Conservation (phyloP, 768 basidiomycete genomes). For the Amanita brunnescens region DNA sequence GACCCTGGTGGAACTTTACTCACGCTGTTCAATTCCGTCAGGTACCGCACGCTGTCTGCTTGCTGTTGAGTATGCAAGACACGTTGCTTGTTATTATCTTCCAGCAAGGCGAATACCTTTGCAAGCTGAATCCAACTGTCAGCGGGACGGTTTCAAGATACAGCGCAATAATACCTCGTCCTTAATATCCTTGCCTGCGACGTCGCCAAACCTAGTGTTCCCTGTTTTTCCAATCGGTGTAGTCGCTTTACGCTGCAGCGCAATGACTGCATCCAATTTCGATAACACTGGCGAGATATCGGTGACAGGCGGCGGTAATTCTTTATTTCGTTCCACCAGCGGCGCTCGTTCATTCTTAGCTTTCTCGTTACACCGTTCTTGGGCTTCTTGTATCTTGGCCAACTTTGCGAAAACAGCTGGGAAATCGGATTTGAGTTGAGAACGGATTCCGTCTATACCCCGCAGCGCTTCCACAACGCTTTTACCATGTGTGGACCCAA, state of each 20-base stretch:
- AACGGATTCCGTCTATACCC: slow-evolving; percentile 31
- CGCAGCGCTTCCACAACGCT: slow-evolving; percentile 16
- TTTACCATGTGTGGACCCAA: background rate
- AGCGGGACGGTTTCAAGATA: background rate
- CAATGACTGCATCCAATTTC: slow-evolving; percentile 5
- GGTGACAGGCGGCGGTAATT: background rate
- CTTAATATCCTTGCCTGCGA: slow-evolving; percentile 5
- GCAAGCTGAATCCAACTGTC: slow-evolving; percentile 22
- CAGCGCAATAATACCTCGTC: slow-evolving; percentile 8
- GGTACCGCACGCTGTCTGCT: slow-evolving; percentile 65
- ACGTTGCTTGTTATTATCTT: slow-evolving; percentile 38
- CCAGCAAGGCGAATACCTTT: slow-evolving; percentile 40
- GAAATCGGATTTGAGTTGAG: slow-evolving; percentile 29
- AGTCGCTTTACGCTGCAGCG: slow-evolving; percentile 13
- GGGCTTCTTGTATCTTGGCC: slow-evolving; percentile 19
- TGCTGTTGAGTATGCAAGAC: slow-evolving; percentile 52
- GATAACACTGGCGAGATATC: slow-evolving; percentile 4
- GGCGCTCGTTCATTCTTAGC: slow-evolving; percentile 4
- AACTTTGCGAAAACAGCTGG: slow-evolving; percentile 27
- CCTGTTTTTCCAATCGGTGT: slow-evolving; percentile 8
- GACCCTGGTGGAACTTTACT: slow-evolving; percentile 12
- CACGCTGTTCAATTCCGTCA: slow-evolving; percentile 69
- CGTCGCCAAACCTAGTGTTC: background rate
- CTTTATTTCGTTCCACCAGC: slow-evolving; percentile 4
- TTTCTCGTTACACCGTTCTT: slow-evolving; percentile 6